Base-by-base conservation (phyloP, 768 basidiomycete genomes). In the Suillus subaureus region DNA sequence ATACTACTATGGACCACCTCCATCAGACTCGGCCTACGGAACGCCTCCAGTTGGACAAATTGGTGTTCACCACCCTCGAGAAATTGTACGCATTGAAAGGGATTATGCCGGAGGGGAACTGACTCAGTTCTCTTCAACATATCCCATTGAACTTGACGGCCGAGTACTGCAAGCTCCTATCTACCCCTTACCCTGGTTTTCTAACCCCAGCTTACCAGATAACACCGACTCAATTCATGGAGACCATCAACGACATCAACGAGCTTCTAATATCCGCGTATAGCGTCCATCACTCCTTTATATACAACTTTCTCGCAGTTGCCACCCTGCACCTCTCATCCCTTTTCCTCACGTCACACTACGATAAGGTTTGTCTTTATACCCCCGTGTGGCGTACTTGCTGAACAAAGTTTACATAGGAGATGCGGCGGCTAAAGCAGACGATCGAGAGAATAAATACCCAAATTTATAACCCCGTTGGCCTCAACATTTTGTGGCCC, bases 71-170 rank as follows among this genome's bases (percentile, higher is more conserved):
- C 89, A 93, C 70, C 96, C 97, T 18, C 88, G 96, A 62, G 97
- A 98, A 79, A 87, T 99, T 65, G 80, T 99, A 61, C 84, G 97
- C 54, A 81, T 99, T 49, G 97, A 99, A 77, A 81, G 97, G 62
- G 97, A 99, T 76, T 99, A 97, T 75, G 86, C 82, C 16, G 89
- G 89, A 1, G 97, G 97, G 3, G 97, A 99, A 74, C 81, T 96
- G 8, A 85, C 89, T 37, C 97, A 98, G 78, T 97, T 99, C 76
- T 85, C 93, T 40, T 85, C 94, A 0, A 87, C 90, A 68, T 99
- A 91, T 77, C 96, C 94, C 1, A 79, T 96, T 49, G 97, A 99
- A 76, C 82, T 99, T 6, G 96, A 98, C 70, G 94, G 94, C 55
- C 85, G 97, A 76, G 96, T 97, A 71, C 72, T 92, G 80, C 45